Evolutionary conservation across 441 rosid species (phyloP).

Genomic region (Isatis lusitanica): DNA sequence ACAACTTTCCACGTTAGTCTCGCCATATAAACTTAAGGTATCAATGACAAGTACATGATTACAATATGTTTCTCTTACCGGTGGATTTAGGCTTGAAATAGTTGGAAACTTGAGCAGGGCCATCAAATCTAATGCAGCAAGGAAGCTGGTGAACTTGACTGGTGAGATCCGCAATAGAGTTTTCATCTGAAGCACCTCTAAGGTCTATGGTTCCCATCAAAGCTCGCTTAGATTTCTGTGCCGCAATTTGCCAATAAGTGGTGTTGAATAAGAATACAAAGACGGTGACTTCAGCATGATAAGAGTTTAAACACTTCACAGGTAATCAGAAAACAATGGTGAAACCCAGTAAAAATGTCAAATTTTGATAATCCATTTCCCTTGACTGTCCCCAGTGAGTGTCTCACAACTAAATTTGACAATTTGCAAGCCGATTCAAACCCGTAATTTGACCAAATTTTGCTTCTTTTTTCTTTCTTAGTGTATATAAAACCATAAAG

Average conservation of each 20-base stretch:
- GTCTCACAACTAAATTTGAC: background rate
- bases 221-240: constrained; percentile 10
- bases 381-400: background rate
- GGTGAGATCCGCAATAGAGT: constrained; percentile 42
- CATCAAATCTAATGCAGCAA: constrained; percentile 72
- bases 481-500: background rate
- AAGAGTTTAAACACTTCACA: background rate
- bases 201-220: constrained; percentile 45
- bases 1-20: background rate
- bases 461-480: background rate
- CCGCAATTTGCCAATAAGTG: background rate
- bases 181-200: constrained; percentile 15
- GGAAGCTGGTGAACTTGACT: constrained; percentile 71
- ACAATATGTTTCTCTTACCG: constrained; percentile 39
- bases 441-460: background rate
- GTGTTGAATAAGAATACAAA: background rate
- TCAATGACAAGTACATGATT: background rate
- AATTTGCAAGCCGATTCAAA: background rate
- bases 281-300: background rate
- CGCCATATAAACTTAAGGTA: background rate
- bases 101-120: constrained; percentile 68
- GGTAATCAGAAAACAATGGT: background rate
- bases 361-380: background rate
- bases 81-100: constrained; percentile 75
- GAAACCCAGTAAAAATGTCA: background rate